Conservation (phyloP, 371 early-diverging fungal species). For the Actinomortierella wolfii region DNA sequence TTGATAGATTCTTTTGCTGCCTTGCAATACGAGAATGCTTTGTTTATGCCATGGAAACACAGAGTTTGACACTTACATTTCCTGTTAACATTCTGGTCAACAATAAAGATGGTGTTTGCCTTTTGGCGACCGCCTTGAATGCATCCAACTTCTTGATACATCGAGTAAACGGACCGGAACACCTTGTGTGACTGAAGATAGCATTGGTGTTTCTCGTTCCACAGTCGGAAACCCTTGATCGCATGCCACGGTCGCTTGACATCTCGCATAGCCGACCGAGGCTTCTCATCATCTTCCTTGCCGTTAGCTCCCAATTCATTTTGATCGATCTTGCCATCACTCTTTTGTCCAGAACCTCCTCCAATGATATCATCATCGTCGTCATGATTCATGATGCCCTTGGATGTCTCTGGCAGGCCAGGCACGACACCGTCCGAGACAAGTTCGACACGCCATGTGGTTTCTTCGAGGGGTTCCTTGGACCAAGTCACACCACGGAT, state of each 20-base stretch:
- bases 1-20: not conserved
- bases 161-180: constrained; percentile 24
- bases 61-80: too few species aligned
- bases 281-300: too few species aligned
- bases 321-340: too few species aligned
- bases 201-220: constrained; percentile 28
- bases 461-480: constrained; percentile 18
- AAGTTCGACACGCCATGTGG: constrained; percentile 30
- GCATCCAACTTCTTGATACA: constrained; percentile 35
- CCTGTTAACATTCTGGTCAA: constrained; percentile 35
- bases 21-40: too few species aligned
- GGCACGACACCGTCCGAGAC: constrained; percentile 22
- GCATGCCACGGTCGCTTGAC: constrained; percentile 23
- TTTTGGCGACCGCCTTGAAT: constrained; percentile 31
- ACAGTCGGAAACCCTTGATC: constrained; percentile 40
- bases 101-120: constrained; percentile 34
- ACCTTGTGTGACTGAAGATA: constrained; percentile 34
- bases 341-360: too few species aligned
- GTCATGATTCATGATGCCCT: not conserved
- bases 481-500: constrained; percentile 23
- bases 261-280: too few species aligned
- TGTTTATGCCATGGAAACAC: too few species aligned
- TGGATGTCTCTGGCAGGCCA: constrained; percentile 20
- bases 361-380: too few species aligned
- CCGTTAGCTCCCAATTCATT: too few species aligned